Base-by-base conservation (phyloP, 1,284 basidiomycete genomes). In the Tausonia pullulans region DNA sequence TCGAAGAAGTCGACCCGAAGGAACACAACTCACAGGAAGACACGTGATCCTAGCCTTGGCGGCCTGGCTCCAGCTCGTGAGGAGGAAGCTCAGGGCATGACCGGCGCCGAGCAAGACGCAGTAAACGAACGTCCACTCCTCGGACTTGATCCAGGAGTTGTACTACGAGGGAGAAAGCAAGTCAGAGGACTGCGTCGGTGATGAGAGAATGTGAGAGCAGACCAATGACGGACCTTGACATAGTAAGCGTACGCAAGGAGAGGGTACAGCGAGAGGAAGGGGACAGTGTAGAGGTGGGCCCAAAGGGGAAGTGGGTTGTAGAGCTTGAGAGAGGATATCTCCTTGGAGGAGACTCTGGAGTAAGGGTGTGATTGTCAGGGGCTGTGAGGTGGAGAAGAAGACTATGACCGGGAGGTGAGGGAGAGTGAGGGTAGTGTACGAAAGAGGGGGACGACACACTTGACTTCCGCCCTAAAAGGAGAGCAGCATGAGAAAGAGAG, bases 91-190 rank as follows among this genome's bases (percentile, higher is more conserved):
- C 64, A 99, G 82, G 1, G 92, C 92, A 76, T 99, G 96, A 3
- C 87, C 84, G 11, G 85, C 86, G 49, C 90, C 87, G 8, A 98
- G 83, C 10, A 84, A 79, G 16, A 95, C 87, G 70, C 88, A 93
- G 60, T 87, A 90, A 58, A 98, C 82, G 73, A 98, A 99, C 0
- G 95, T 94, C 89, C 90, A 95, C 74, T 94, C 90, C 75, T 96
- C 94, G 69, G 90, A 93, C 74, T 86, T 82, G 64, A 95, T 78
- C 86, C 89, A 93, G 72, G 91, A 81, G 71, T 96, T 90, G 75
- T 98, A 98, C 73, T 83, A 27, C 27, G 69, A 66, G 76, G 69
- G 71, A 64, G 53, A 54, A 41, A 60, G 41, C 16, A 10, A 10
- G 64, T 61, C n/a, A 65, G 41, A 41, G 58, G 58, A 5, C 44